Evolutionary conservation across 139 green algal genomes (phyloP).

Genomic region (Closterium sp.): DNA sequence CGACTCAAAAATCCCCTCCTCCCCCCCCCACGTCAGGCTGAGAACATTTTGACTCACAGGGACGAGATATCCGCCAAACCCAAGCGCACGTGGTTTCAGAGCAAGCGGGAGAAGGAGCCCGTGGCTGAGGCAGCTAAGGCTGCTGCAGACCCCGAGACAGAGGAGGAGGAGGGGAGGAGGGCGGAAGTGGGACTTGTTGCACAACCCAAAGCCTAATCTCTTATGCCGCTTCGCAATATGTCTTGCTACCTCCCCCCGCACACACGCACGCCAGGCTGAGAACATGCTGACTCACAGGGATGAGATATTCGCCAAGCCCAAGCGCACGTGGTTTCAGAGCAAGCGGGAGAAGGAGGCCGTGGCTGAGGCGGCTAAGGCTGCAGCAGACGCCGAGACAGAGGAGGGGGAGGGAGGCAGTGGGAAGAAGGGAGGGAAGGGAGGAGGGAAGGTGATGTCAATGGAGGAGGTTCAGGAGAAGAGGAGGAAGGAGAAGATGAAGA

Average conservation of each 20-base stretch:
- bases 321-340: conserved; percentile 87
- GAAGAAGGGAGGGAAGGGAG: neutral
- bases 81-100: no score
- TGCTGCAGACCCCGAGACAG: no score
- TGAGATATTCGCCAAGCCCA: neutral
- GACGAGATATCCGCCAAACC: neutral
- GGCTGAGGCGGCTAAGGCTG: conserved; percentile 49
- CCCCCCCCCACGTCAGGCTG: neutral
- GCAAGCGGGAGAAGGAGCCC: no score
- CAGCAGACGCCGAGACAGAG: neutral
- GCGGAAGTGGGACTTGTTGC: no score
- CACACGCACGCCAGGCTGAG: neutral
- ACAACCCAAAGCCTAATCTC: no score
- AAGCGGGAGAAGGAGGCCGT: conserved; percentile 66
- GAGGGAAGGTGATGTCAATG: neutral
- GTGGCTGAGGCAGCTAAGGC: no score
- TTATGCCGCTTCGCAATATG: no score
- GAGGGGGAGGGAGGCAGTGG: neutral
- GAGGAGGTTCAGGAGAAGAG: neutral
- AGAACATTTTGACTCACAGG: neutral
- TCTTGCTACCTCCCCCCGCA: no score
- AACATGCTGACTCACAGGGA: neutral
- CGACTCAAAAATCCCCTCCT: no score
- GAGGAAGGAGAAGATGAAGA: neutral
- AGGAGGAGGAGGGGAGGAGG: no score